Conservation (phyloP, 768 basidiomycete species). For the Amanita phalloides region DNA sequence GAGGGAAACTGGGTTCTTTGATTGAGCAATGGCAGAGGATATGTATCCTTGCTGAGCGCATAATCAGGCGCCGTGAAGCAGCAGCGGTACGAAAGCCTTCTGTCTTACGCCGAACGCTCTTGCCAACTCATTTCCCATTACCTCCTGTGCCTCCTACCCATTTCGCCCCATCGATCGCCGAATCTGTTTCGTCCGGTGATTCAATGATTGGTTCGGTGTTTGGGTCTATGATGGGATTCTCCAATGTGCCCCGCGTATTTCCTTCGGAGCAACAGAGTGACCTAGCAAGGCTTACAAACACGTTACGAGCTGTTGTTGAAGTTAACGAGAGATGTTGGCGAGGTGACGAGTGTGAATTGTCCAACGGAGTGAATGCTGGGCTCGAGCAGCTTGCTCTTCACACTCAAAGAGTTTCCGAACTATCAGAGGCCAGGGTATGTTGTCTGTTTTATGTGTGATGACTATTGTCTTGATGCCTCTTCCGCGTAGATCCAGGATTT, state of each 20-base stretch:
- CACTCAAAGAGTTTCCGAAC: slow-evolving; percentile 60
- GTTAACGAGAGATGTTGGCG: slow-evolving; percentile 77
- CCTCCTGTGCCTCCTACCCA: slow-evolving; percentile 25
- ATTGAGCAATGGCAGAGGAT: slow-evolving; percentile 92
- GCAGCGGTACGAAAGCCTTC: slow-evolving; percentile 75
- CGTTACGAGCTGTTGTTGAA: slow-evolving; percentile 66
- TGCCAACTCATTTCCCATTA: slow-evolving; percentile 63
- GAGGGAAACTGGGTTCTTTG: slow-evolving; percentile 60
- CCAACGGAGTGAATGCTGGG: slow-evolving; percentile 66
- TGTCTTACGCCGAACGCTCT: slow-evolving; percentile 50
- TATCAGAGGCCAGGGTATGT: slow-evolving; percentile 63
- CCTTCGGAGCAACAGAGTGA: slow-evolving; percentile 53
- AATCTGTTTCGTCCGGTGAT: slow-evolving; percentile 14
- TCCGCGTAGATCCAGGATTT: slow-evolving; percentile 46
- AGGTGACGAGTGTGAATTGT: slow-evolving; percentile 73
- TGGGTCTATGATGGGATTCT: slow-evolving; percentile 6
- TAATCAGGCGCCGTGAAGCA: slow-evolving; percentile 84
- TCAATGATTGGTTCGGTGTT: slow-evolving; percentile 15
- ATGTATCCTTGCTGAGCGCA: slow-evolving; percentile 76
- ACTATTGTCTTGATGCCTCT: slow-evolving; percentile 1
- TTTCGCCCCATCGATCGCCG: slow-evolving; percentile 21
- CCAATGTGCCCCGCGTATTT: slow-evolving; percentile 11
- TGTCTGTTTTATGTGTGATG: background rate
- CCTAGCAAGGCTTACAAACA: slow-evolving; percentile 73
- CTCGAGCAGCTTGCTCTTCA: slow-evolving; percentile 58